Evolutionary conservation across 208 protist species (phyloP), one percentile per base, ranked within the genome.

Genomic region (Leishmania braziliensis): DNA sequence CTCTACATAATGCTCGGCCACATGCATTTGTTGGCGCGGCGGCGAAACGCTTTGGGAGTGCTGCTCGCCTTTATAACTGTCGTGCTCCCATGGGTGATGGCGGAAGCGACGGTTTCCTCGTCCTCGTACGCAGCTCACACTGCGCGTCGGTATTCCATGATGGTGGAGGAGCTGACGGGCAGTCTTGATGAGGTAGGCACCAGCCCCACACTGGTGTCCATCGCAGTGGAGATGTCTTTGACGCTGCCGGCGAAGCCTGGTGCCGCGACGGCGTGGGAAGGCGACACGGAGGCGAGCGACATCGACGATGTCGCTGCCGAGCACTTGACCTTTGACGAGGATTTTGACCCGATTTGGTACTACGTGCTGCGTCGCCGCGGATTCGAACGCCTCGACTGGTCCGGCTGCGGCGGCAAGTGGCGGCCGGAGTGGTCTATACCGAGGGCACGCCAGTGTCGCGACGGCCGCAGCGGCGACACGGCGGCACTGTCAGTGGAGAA

Each of bases 271-370:
- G 83, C 69, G 58, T 80, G 79, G 75, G 79, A 88, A 33, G 84
- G 79, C 8, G 79, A 81, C 9, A 39, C 66, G 18, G 71, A 84
- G 48, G 33, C 43, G 29, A 69, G 70, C 65, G 77, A 84, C 43
- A 70, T 84, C 58, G 77, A 81, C 77, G 51, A 66, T 1, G 82
- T 80, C 1, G 87, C 62, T 9, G 89, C 88, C 14, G 74, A 86
- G n/a, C 72, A 78, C 48, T 62, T 95, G 62, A 91, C 82, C 43
- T 95, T 95, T 74, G 87, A 92, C 77, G 88, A 91, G 36, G 87
- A 91, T 68, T 87, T 96, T 68, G 90, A 96, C 69, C 87, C 92
- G 0, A 84, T 95, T 58, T 96, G 93, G 93, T 94, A 93, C 71
- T 91, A 91, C 62, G 79, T 92, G 23, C 77, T 95, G 81, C 84